Evolutionary conservation across 768 basidiomycete species (phyloP), one percentile per base, ranked within the genome.

Genomic region (Xerocomellus amylosporus): DNA sequence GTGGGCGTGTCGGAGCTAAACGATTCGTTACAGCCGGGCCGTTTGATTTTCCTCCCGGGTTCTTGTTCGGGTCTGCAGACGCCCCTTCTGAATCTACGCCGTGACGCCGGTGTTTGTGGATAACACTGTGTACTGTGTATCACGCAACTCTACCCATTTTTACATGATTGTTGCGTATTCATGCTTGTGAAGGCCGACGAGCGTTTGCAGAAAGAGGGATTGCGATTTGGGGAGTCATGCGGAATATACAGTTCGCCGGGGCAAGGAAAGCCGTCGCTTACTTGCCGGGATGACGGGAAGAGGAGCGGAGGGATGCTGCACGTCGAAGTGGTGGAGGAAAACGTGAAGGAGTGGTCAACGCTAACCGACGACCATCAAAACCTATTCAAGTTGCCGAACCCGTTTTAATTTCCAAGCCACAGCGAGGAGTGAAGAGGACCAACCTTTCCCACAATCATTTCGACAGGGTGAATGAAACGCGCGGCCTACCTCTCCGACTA

Each of bases 21-120:
- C 1, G 46, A 13, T 4, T 6, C 14, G 6, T 30, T n/a, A 3
- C 44, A 62, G 57, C 61, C 14, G 54, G 57, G 7, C 51, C 57
- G 14, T 63, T 59, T 28, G 54, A 55, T 8, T 63, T 50, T 26
- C 57, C 51, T 4, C 42, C 49, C 1, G 46, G 46, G 4, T 46
- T 51, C 17, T 20, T 31, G 17, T 50, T 34, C 5, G 42, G 46
- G 20, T 19, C 14, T 4, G 1, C 17, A 13, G 33, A 46, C 8
- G 28, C 10, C 1, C 12, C 26, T 40, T 6, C 14, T 12, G 12
- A 31, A 14, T 24, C 13, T 15, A 17, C 19, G 2, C 26, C 19
- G 15, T 45, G 38, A 49, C 26, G n/a, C 9, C 15, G 26, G 24
- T 8, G 6, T 10, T 15, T 13, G 20, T 24, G 24, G 14, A 8